Evolutionary conservation across 2,329 filamentous ascomycete genomes (phyloP).

Genomic region (Aureobasidium vineae): DNA sequence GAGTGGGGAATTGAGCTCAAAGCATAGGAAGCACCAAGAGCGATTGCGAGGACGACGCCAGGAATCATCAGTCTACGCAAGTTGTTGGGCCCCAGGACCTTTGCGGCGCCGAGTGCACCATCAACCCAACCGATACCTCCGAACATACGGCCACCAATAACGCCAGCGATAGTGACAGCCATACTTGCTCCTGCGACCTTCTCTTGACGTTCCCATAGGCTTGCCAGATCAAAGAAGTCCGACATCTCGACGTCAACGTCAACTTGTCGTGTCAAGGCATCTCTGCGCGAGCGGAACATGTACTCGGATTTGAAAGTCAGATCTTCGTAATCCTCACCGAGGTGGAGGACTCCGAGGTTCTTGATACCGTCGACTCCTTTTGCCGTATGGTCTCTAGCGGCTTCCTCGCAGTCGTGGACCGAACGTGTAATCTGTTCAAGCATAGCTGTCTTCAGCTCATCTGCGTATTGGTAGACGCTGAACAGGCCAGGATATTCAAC

Average conservation of each 20-base stretch:
- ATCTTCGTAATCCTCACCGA: slow-evolving; percentile 82
- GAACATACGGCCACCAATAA: slow-evolving; percentile 76
- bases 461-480: slow-evolving; percentile 84
- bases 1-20: slow-evolving; percentile 85
- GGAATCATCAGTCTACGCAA: slow-evolving; percentile 77
- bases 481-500: slow-evolving; percentile 85
- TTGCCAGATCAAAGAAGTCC: slow-evolving; percentile 90
- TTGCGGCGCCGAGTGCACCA: slow-evolving; percentile 76
- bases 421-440: slow-evolving; percentile 79
- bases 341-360: slow-evolving; percentile 79
- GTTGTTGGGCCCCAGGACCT: slow-evolving; percentile 76
- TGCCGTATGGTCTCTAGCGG: slow-evolving; percentile 75
- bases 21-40: slow-evolving; percentile 75
- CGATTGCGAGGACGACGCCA: slow-evolving; percentile 69
- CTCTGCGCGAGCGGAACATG: slow-evolving; percentile 86
- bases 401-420: slow-evolving; percentile 77
- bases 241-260: slow-evolving; percentile 82
- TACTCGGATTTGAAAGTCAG: slow-evolving; percentile 85
- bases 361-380: slow-evolving; percentile 83
- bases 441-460: slow-evolving; percentile 90
- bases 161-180: slow-evolving; percentile 86
- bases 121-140: slow-evolving; percentile 88
- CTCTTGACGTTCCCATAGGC: slow-evolving; percentile 83
- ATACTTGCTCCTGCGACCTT: slow-evolving; percentile 93
- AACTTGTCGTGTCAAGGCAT: slow-evolving; percentile 78